A percentile compares a stretch with the other conserved stretches of the same genome.
Evolutionary conservation across 768 basidiomycete species (phyloP).

Genomic region (Mycena polygramma): DNA sequence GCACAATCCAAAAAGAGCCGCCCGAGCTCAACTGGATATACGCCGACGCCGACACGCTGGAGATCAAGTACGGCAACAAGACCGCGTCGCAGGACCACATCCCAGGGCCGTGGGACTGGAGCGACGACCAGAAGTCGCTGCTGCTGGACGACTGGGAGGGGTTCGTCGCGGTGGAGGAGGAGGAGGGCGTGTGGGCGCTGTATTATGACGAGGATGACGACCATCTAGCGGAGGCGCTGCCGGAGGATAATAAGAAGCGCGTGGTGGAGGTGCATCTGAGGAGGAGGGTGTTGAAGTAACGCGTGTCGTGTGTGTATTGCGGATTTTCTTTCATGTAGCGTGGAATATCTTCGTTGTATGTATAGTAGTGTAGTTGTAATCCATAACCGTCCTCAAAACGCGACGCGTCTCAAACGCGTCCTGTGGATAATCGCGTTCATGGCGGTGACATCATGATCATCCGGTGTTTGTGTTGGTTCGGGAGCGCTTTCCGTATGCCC

Average conservation of each 20-base stretch:
- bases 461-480: too few relatives aligned
- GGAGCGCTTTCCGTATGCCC: too few relatives aligned
- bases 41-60: conserved; percentile 41
- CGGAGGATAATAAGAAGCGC: conserved; percentile 20
- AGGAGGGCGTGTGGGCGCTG: conserved; percentile 39
- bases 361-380: too few relatives aligned
- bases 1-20: conserved; percentile 47
- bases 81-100: conserved; percentile 44
- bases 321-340: too few relatives aligned
- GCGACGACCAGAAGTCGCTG: conserved; percentile 41
- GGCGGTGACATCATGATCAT: too few relatives aligned
- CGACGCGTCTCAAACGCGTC: too few relatives aligned
- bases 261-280: conserved; percentile 42
- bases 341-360: too few relatives aligned
- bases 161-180: conserved; percentile 45
- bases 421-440: too few relatives aligned
- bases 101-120: conserved; percentile 49
- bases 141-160: conserved; percentile 45
- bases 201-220: conserved; percentile 46
- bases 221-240: conserved; percentile 31
- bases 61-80: conserved; percentile 49
- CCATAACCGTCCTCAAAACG: too few relatives aligned
- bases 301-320: not conserved
- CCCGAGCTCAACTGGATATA: conserved; percentile 53
- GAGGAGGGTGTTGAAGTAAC: conserved; percentile 32